Evolutionary conservation across 2,329 filamentous ascomycete species (phyloP), one percentile per base, ranked within the genome.

Genomic region (Elsinoe perseae): DNA sequence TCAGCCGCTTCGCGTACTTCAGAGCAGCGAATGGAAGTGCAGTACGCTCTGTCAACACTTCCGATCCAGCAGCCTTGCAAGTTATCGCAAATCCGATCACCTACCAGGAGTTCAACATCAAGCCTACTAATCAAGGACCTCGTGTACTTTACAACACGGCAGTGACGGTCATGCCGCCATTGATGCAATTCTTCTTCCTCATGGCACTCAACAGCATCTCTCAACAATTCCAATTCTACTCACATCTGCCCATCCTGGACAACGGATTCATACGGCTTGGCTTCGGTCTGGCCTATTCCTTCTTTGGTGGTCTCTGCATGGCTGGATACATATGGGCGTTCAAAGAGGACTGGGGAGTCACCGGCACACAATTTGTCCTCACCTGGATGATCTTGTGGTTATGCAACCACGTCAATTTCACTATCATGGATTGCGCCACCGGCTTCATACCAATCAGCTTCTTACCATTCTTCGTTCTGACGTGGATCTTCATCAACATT

Each of bases 161-260:
- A 5, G 66, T 69, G 2, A 70, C 76, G 53, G 71, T 75, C 46
- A 65, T 77, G 28, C 70, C 74, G n/a, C 62, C 77, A 9, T 70
- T 77, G 30, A 71, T 74, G 56, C 71, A 77, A 59, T 77, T 77
- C 65, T 77, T 77, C 67, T 77, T 72, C 60, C 64, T 77, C 10
- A 68, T 73, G 25, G 70, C 68, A 42, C 61, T 77, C 58, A 77
- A 77, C 61, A 73, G 72, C 12, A 64, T 77, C n/a, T 70, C 68
- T 42, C 58, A 56, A 2, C 62, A 69, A 43, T 72, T 72, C 59
- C 65, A 69, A 4, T 62, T 76, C 16, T 75, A 71, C 63, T 60
- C 56, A n/a, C 50, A 60, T 14, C 46, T 73, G 8, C 46, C 62
- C 18, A 62, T 69, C 2, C 57, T 42, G 21, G 66, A 64, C 25